Evolutionary conservation across 441 rosid species (phyloP), one percentile per base, ranked within the genome.

Genomic region (Gossypium laxum): DNA sequence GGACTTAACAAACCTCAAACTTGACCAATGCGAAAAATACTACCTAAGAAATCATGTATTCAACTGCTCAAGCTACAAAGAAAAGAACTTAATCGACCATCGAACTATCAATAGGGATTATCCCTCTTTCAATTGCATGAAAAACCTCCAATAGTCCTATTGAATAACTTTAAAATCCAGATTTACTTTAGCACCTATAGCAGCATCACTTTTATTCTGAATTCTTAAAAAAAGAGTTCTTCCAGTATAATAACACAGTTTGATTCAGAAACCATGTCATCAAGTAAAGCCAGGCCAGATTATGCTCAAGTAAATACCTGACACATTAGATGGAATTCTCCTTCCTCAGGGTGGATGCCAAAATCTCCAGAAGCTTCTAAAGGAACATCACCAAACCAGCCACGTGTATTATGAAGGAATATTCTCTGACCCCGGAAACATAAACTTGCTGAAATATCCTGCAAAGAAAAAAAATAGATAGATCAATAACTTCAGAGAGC

Each of bases 331-430:
- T 94, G 99, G 82, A 90, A 94, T 82, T 94, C 98, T 75, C 99
- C 99, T 48, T 94, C 98, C 85, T 92, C 96, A 26, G 99, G 99
- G 82, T 92, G 92, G 71, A 94, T 92, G 64, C 99, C 99, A 75
- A 94, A 89, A 85, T 94, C 98, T 83, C 99, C 99, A 76, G 99
- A 94, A 84, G 98, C 97, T 86, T 94, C 98, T 72, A 94, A 84
- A 34, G 99, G 98, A 86, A 87, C 86, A 74, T 82, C 80, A 74
- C 99, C 99, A 86, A 89, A 94, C 96, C 93, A 88, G 72, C 99
- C 99, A 82, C 87, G 89, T 70, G 96, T 82, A 81, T 94, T 94
- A 73, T 94, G 98, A 62, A 94, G 83, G 83, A 94, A 94, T 75
- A 94, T 80, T 72, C 94, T 85, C 79, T 92, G 99, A 77, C 99